Base-by-base conservation (phyloP, 1,139 yeast genomes). In the Saccharomycopsis hybrid region DNA sequence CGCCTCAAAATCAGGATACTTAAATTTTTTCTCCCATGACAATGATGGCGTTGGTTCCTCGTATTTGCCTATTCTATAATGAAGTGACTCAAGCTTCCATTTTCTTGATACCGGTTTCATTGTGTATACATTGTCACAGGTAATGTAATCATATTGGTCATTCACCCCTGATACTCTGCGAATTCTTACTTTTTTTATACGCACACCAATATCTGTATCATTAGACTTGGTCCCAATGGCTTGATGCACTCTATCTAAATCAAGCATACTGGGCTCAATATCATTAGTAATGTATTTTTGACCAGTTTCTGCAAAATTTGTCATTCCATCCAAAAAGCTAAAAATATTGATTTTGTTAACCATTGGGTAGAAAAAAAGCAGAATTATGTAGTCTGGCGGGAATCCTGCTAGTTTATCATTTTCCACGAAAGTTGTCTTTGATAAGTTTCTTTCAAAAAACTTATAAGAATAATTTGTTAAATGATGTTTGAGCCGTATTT, bases 291-390 rank as follows among this genome's bases (percentile, higher is more conserved):
- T 5, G 35, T 31, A 44, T 9, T 33, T 30, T 3, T 9, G 2
- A 29, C 25, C 25, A n/a, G n/a, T 5, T 5, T 58, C 59, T 1
- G 60, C 59, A 51, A 49, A 57, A 45, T 62, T 62, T 0, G 60
- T 55, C 9, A 54, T 49, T 1, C 52, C 50, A 8, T 36, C 27
- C n/a, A 38, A 18, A 41, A 56, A 62, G 3, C 32, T 2, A 42
- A 56, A 62, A n/a, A 54, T 40, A 2, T 47, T 46, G 0, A 58
- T 55, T 2, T 48, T 41, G 38, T 51, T 49, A 8, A 62, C 33
- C n/a, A 64, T 41, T 1, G 77, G 76, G 44, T 65, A 65, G 47
- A 61, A 65, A 55, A 72, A 73, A 30, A 63, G 53, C 55, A 64
- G 60, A 1, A 70, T 58, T 7, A 64, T 62, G 41, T 58, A 61